These are phyloP conservation scores for Lenzites betulinus DNA, from an alignment of 768 basidiomycete genomes.

Conservation along the genomic window DNA sequence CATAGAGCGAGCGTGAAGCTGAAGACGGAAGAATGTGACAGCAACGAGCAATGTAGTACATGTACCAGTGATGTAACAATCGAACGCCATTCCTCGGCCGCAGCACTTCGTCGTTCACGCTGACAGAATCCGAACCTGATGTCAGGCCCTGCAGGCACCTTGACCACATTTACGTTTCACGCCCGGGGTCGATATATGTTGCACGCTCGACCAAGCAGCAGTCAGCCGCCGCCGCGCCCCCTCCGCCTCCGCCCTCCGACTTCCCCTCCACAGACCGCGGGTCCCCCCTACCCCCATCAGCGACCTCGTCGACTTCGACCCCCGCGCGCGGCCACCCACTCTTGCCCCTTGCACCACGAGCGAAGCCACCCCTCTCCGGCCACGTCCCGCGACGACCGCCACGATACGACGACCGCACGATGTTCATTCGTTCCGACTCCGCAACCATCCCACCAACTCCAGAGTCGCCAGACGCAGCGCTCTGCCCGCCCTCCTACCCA, in stretches of 20 bases:
- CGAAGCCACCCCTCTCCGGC: neutral
- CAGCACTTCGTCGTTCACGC: neutral
- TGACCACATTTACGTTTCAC: too few species aligned
- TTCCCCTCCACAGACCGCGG: neutral
- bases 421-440: slow-evolving; percentile 14
- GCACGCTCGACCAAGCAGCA: neutral
- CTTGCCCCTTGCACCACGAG: neutral
- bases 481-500: slow-evolving; percentile 14
- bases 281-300: neutral
- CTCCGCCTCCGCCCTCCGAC: neutral
- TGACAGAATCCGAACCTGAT: neutral
- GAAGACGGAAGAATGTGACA: slow-evolving; percentile 7
- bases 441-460: neutral
- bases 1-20: slow-evolving; percentile 4
- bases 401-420: slow-evolving; percentile 1
- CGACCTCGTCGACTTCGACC: neutral
- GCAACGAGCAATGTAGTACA: slow-evolving; percentile 10
- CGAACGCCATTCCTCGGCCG: slow-evolving; percentile 8
- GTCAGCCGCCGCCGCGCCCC: neutral
- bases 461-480: neutral
- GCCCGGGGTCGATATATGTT: neutral
- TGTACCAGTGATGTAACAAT: slow-evolving; percentile 12
- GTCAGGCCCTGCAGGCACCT: neutral
- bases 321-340: neutral
- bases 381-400: slow-evolving; percentile 3